Evolutionary conservation across 1,284 basidiomycete genomes (phyloP), one percentile per base, ranked within the genome.

Genomic region (Mycena sp.): DNA sequence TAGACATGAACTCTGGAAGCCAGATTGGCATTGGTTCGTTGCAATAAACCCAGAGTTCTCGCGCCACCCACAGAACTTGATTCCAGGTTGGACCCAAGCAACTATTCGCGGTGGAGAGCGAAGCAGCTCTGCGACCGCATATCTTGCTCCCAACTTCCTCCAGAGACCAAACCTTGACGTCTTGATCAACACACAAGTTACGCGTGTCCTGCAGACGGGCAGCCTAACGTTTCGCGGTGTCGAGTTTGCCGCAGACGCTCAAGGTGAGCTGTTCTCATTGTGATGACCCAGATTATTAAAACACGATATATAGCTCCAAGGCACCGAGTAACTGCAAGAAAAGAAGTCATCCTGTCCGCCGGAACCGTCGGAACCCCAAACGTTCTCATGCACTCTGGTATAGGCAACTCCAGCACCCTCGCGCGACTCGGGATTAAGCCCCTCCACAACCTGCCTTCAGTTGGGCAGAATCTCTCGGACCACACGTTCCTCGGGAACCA

Each of bases 381-480:
- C 11, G 69, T 80, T 17, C 74, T 81, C 1, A 71, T 77, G 63
- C 73, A 76, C 25, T 79, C 78, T 17, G 78, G 79, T 26, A 75
- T 80, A 50, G 78, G 78, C 3, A 74, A 79, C 58, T 56, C 73
- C 0, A 45, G 54, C 2, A 48, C 73, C 9, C 71, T 80, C 1
- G 52, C 56, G 1, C 38, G 69, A 2, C 7, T 35, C 32, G 32
- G 32, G 7, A 35, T 35, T 9, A 35, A 35, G 32, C 32, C 32
- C 14, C 32, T 35, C 32, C 32, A 35, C 14, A 35, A 35, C 32
- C 32, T 35, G 32, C 32, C 32, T 35, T 35, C 32, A 14, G 32
- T 35, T 14, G 32, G 32, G 14, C 32, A 35, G 14, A 35, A 35
- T 35, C 32, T 35, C 9, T 35, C 32, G 58, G 82, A 83, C 67